Evolutionary conservation across 768 basidiomycete genomes (phyloP), one percentile per base, ranked within the genome.

Genomic region (Pisolithus marmoratus): DNA sequence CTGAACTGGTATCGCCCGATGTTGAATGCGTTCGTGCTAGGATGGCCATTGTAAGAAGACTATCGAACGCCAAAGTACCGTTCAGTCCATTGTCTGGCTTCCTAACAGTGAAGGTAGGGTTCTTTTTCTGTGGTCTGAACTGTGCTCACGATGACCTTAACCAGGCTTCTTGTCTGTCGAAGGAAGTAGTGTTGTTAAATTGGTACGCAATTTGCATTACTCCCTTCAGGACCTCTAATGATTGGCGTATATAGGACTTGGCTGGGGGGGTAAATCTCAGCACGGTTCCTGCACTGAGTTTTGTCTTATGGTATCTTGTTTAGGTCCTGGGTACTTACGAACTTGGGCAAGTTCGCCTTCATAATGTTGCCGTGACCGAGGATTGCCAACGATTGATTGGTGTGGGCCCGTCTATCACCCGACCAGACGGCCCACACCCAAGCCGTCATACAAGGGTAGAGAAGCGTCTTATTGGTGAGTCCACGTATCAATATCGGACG

Each of bases 151-250:
- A 38, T 40, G 50, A 56, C 55, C 51, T 52, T 52, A 45, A 54
- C 46, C 50, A 76, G 79, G 69, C n/a, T 79, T 81, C 63, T 53
- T 81, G 48, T 78, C 77, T 20, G 77, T 80, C 22, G 79, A 80
- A 61, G 73, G 70, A 23, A 70, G 70, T 57, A 70, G 72, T 11
- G 74, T 80, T 37, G 65, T 68, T n/a, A 76, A 76, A 59, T 55
- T 79, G 58, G 77, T 74, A 49, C 31, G 67, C 54, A 26, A n/a
- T 36, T 55, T 23, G 5, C 26, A 36, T 48, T 48, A 40, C 29
- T 56, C 53, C 38, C 50, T 49, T 24, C 40, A 24, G 50, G 17
- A 49, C 44, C 47, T 58, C 29, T 46, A 37, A 49, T 56, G 38
- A 70, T 51, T 47, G 20, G 17, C 58, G 38, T 38, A 12, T 29